Evolutionary conservation across 2,329 filamentous ascomycete species (phyloP), one percentile per base, ranked within the genome.

Genomic region (Ramularia collo-cygni): DNA sequence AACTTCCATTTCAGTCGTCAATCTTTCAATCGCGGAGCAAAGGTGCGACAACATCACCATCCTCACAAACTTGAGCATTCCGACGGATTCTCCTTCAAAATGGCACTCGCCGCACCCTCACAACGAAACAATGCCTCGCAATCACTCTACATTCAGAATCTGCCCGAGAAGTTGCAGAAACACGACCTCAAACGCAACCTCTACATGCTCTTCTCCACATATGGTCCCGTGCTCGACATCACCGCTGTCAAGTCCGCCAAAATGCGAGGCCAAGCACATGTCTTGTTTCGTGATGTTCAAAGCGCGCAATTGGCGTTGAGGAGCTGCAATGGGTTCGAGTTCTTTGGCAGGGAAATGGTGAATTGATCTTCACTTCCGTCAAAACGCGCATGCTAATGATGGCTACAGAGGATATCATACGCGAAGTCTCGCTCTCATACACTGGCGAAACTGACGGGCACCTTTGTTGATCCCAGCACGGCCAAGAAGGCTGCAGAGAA

Each of bases 231-330:
- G 12, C 77, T 98, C 43, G 92, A 98, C 61, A 78, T 98, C 14
- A 84, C 95, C 35, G 85, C 86, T 19, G 72, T 95, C 54, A 93
- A 88, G 68, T 94, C 86, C 1, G 74, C 74, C 62, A 87, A 87
- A 67, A 95, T 96, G 89, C 83, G 92, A 35, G 92, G 92, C 3
- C 92, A 98, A 66, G 92, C 92, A 46, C 92, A 96, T 58, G 71
- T 98, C 45, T 84, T 92, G 10, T 96, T 88, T 62, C 78, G 85
- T 43, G 90, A 98, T 61, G 72, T 90, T 24, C 84, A 95, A 52
- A 80, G 86, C n/a, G 87, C 88, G 37, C 95, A 89, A 16, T 87
- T 95, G 60, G 92, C 92, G 2, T 86, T 98, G 86, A 75, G 90
- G 50, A 80, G 85, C 8, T 69, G 95, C 34, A 83, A 96, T 54